Percentiles rank a stretch among this genome's conserved stretches.
Evolutionary conservation across 768 basidiomycete species (phyloP).

Genomic region (Chalciporus piperatus): DNA sequence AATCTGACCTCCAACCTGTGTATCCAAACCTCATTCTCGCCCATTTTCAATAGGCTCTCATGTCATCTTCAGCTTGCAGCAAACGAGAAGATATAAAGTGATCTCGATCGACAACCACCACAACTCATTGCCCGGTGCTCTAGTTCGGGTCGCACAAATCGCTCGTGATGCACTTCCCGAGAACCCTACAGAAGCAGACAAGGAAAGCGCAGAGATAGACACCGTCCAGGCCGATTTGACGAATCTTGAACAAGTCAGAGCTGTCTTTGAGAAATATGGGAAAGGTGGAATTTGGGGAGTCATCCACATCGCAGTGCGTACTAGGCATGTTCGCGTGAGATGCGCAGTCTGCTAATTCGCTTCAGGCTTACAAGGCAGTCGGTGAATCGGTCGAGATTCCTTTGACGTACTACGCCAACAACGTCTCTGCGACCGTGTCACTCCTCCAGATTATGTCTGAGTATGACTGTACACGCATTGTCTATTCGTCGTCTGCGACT

Average conservation of each 20-base stretch:
- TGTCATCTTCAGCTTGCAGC: constrained; percentile 81
- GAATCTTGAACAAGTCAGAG: constrained; percentile 62
- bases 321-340: neutral
- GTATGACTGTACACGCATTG: constrained; percentile 79
- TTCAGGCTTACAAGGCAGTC: constrained; percentile 93
- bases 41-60: constrained; percentile 69
- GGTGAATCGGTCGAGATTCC: constrained; percentile 95
- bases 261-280: constrained; percentile 80
- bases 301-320: constrained; percentile 86
- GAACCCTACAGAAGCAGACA: constrained; percentile 63
- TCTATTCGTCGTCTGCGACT: constrained; percentile 97
- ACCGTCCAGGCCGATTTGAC: constrained; percentile 72
- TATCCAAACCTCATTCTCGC: constrained; percentile 10
- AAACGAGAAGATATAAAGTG: constrained; percentile 87
- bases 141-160: constrained; percentile 75
- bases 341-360: neutral
- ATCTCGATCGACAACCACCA: constrained; percentile 94
- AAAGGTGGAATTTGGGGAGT: constrained; percentile 96
- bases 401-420: constrained; percentile 89
- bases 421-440: constrained; percentile 84
- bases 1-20: neutral
- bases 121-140: constrained; percentile 79
- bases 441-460: constrained; percentile 86
- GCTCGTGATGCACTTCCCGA: constrained; percentile 70
- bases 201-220: constrained; percentile 72